Evolutionary conservation across 1,284 basidiomycete genomes (phyloP).

Genomic region (Trametes hirsuta): DNA sequence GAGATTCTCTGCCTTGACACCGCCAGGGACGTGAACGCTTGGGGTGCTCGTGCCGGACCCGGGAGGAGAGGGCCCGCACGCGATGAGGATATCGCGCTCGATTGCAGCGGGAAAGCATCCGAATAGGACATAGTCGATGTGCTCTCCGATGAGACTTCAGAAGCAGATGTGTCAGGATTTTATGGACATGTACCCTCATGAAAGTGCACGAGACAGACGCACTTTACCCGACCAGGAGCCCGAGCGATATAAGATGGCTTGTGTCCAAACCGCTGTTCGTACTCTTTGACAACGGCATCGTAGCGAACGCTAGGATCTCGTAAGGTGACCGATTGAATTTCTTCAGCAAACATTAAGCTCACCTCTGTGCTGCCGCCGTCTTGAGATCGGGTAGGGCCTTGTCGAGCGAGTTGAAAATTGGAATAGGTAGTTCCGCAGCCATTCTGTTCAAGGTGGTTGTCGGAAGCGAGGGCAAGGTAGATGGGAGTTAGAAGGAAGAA

Average conservation of each 20-base stretch:
- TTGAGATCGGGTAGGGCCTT: slow-evolving; percentile 62
- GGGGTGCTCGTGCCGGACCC: slow-evolving; percentile 18
- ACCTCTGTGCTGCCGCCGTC: slow-evolving; percentile 62
- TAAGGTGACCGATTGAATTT: not conserved
- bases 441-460: slow-evolving; percentile 33
- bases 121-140: slow-evolving; percentile 86
- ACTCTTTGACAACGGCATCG: slow-evolving; percentile 65
- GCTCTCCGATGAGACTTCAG: slow-evolving; percentile 64
- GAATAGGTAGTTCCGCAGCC: slow-evolving; percentile 66
- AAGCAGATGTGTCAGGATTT: not conserved
- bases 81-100: slow-evolving; percentile 85
- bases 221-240: slow-evolving; percentile 88
- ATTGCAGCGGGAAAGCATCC: slow-evolving; percentile 84
- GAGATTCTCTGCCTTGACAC: slow-evolving; percentile 70
- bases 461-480: not conserved
- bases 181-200: no score
- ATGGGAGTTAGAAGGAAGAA: not conserved
- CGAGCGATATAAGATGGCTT: slow-evolving; percentile 74
- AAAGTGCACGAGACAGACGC: slow-evolving; percentile 3
- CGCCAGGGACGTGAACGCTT: slow-evolving; percentile 24
- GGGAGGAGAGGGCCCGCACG: slow-evolving; percentile 59
- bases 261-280: slow-evolving; percentile 65
- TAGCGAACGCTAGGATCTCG: slow-evolving; percentile 53
- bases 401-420: slow-evolving; percentile 62
- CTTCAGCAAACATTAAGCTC: slow-evolving; percentile 24